phyloP scores from a whole-genome alignment of 257 asterid species.

The Ilex aquifolium region DNA sequence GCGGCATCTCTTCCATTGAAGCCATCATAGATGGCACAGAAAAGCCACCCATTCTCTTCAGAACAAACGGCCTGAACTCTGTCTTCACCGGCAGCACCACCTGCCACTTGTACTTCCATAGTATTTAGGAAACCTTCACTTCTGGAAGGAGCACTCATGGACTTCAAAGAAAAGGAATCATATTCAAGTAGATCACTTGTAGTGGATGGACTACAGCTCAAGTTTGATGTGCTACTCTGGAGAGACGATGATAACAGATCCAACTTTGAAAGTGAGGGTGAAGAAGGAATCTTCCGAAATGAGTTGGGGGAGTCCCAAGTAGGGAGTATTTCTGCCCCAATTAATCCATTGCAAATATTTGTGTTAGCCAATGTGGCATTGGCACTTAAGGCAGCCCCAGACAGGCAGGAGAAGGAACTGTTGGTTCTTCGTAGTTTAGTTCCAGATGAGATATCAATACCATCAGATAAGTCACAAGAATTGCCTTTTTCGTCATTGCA shows the following conservation, averaged over 20 bases:
- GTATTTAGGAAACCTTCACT: conserved; percentile 64
- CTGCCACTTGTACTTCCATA: conserved; percentile 78
- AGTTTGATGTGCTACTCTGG: conserved; percentile 67
- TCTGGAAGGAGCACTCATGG: conserved; percentile 47
- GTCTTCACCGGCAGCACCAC: conserved; percentile 98
- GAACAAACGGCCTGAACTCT: conserved; percentile 97
- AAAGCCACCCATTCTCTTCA: conserved; percentile 90
- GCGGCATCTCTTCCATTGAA: conserved; percentile 97
- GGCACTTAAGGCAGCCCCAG: conserved; percentile 94
- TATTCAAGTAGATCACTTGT: conserved; percentile 47
- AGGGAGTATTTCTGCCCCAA: conserved; percentile 81
- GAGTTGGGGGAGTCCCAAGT: conserved; percentile 83
- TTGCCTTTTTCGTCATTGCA: conserved; percentile 34
- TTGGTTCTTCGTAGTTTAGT: conserved; percentile 43
- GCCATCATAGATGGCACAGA: conserved; percentile 85
- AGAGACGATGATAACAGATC: conserved; percentile 72
- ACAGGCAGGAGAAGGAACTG: conserved; percentile 83
- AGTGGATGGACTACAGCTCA: conserved; percentile 79
- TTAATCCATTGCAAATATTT: conserved; percentile 86
- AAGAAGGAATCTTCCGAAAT: conserved; percentile 77
- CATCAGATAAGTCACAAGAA: conserved; percentile 38
- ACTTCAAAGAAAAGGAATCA: conserved; percentile 50
- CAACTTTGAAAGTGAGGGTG: conserved; percentile 53
- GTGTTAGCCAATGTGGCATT: conserved; percentile 89
- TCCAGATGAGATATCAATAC: conserved; percentile 51